Evolutionary conservation across 1,284 basidiomycete genomes (phyloP), one percentile per base, ranked within the genome.

Genomic region (Moesziomyces aphidis): DNA sequence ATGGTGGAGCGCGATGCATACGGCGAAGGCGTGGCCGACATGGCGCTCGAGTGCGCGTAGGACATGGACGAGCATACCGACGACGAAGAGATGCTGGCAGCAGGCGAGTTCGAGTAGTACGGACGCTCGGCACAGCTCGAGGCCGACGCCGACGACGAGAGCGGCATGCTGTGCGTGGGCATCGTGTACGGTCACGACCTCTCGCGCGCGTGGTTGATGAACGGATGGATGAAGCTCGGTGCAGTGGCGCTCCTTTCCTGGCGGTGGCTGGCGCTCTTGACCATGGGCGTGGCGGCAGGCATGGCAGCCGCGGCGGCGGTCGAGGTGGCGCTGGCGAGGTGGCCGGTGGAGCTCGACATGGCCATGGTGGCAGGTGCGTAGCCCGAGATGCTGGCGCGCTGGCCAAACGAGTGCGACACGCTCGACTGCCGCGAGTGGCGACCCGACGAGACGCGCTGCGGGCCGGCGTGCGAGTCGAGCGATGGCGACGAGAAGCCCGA

Each of bases 131-230:
- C 55, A 49, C 50, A 28, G 46, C 42, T 49, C 39, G 52, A 44
- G 45, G 26, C 15, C 36, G 55, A 46, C 54, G 55, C 44, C 42
- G 64, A 46, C 21, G 61, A 22, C 28, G 69, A 70, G n/a, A 71
- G 55, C 19, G 69, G 59, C 50, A 65, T 34, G 55, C 45, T 68
- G 58, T 77, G 74, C 6, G 72, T 59, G 8, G 78, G 70, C 55
- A 69, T 79, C 19, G 75, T 74, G 78, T 80, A 78, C 11, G 70
- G 78, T 5, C 76, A 64, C 26, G 62, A 68, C 23, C 62, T 48
- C 48, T 73, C 73, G 45, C 76, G 69, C 22, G 68, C 61, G 31
- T 62, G 57, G 53, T 68, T 73, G 55, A 62, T 55, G 55, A 73
- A 73, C 5, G 72, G 67, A 50, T 74, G 70, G 43, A 61, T 61